phyloP scores from a whole-genome alignment of 495 filamentous ascomycete genomes.

The Neurospora pannonica region DNA sequence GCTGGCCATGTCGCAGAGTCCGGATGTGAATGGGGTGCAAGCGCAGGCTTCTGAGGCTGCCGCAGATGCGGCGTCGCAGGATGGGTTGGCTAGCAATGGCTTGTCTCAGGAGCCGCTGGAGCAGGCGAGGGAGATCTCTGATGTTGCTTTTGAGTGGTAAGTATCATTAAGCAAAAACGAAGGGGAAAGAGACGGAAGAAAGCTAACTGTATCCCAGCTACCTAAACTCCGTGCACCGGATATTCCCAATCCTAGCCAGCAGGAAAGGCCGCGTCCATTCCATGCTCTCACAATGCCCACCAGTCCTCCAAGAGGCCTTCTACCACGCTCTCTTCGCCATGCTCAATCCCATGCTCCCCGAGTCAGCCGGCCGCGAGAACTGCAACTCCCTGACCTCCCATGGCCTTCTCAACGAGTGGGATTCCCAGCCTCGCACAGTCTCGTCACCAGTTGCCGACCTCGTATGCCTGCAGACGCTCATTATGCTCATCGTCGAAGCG shows the following conservation, averaged over 20 bases:
- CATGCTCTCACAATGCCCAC: constrained; percentile 50
- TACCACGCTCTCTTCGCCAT: constrained; percentile 55
- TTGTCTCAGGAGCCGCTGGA: constrained; percentile 18
- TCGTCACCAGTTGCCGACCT: constrained; percentile 40
- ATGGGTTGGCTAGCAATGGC: not conserved
- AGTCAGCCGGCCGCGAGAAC: constrained; percentile 26
- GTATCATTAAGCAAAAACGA: not conserved
- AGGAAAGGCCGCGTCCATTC: constrained; percentile 53
- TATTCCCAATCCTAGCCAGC: constrained; percentile 64
- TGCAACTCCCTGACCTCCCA: constrained; percentile 35
- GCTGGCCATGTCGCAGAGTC: constrained; percentile 15
- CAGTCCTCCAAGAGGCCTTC: constrained; percentile 60
- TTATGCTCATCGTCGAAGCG: constrained; percentile 51
- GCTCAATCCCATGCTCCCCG: constrained; percentile 49
- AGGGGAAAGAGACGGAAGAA: not conserved
- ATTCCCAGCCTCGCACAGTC: constrained; percentile 30
- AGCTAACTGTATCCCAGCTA: constrained; percentile 39
- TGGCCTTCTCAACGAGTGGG: constrained; percentile 43
- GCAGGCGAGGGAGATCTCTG: constrained; percentile 31
- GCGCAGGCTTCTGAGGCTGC: constrained; percentile 2
- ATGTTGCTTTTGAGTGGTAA: constrained; percentile 38
- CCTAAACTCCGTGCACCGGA: constrained; percentile 59
- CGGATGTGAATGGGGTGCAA: not conserved
- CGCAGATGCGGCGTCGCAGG: constrained; percentile 8
- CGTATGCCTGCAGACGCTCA: constrained; percentile 52